Conservation (phyloP, 208 protist genomes). For the Vickermania ingenoplastis region DNA sequence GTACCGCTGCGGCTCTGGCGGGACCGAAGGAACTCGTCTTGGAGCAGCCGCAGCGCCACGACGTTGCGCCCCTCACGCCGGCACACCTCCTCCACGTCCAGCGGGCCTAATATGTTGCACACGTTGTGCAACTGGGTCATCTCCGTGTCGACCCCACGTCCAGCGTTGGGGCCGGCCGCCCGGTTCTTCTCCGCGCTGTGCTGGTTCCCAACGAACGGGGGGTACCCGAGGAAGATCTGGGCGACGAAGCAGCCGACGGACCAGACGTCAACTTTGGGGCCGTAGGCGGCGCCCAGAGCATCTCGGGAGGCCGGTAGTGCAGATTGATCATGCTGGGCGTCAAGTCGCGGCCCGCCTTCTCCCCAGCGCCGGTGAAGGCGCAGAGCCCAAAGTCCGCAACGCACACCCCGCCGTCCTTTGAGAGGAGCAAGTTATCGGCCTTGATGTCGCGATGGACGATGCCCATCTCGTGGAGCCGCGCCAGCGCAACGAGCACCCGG, state of each 20-base stretch:
- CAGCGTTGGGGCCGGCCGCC: conserved; percentile 1
- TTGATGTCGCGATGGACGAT: conserved; percentile 91
- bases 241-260: conserved; percentile 91
- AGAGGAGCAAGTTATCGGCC: conserved; percentile 79
- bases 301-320: conserved; percentile 93
- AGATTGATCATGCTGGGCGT: conserved; percentile 93
- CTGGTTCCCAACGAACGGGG: conserved; percentile 63
- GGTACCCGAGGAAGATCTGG: conserved; percentile 89
- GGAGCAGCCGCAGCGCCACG: conserved; percentile 13
- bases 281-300: conserved; percentile 89
- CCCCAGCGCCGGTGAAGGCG: conserved; percentile 21
- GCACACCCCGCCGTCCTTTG: conserved; percentile 45
- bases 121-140: conserved; percentile 66
- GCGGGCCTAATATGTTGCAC: conserved; percentile 58
- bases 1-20: conserved; percentile 7
- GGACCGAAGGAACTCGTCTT: conserved; percentile 15
- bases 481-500: conserved; percentile 39
- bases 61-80: neutral
- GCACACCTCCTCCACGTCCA: conserved; percentile 10
- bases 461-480: conserved; percentile 71
- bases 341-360: conserved; percentile 19
- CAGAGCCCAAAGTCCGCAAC: conserved; percentile 83
- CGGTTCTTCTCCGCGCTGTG: conserved; percentile 3
- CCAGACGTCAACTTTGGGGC: conserved; percentile 90
- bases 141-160: conserved; percentile 35